Evolutionary conservation across 2,329 filamentous ascomycete species (phyloP).

Genomic region (Aspergillus amoenus): DNA sequence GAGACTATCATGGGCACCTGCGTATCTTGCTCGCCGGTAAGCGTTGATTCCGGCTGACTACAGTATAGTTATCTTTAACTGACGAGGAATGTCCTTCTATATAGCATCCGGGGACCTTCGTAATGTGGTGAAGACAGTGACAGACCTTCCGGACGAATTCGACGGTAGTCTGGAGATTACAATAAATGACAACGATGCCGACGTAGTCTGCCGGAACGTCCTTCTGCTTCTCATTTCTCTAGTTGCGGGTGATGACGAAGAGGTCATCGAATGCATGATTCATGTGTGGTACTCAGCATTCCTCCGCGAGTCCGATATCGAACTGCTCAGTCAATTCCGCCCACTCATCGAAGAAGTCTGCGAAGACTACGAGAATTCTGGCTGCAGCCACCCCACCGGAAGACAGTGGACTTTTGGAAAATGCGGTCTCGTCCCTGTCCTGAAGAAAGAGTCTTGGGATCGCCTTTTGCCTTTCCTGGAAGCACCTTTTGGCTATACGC

Average conservation of each 20-base stretch:
- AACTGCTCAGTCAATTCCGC: constrained; percentile 25
- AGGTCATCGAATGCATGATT: constrained; percentile 35
- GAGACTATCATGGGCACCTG: constrained; percentile 20
- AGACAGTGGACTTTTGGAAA: constrained; percentile 34
- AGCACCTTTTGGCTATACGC: constrained; percentile 24
- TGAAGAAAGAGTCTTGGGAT: constrained; percentile 34
- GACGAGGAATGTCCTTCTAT: background rate
- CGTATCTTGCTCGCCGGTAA: constrained; percentile 38
- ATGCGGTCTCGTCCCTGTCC: constrained; percentile 25
- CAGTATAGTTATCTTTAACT: background rate
- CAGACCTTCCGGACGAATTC: constrained; percentile 31
- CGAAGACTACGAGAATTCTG: constrained; percentile 5
- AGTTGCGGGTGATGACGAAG: constrained; percentile 12
- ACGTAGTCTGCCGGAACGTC: constrained; percentile 41
- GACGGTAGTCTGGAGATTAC: constrained; percentile 21
- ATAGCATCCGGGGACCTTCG: constrained; percentile 47
- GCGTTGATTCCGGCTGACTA: background rate
- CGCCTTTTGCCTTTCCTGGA: constrained; percentile 26
- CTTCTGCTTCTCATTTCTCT: constrained; percentile 42
- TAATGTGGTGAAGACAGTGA: constrained; percentile 45
- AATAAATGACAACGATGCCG: constrained; percentile 44
- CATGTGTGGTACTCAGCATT: constrained; percentile 51
- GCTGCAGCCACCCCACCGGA: constrained; percentile 11
- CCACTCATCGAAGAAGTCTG: constrained; percentile 35
- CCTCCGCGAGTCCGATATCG: constrained; percentile 24